These are phyloP conservation scores for Kwoniella sp. DNA, from an alignment of 768 basidiomycete genomes.

Conservation along the genomic window DNA sequence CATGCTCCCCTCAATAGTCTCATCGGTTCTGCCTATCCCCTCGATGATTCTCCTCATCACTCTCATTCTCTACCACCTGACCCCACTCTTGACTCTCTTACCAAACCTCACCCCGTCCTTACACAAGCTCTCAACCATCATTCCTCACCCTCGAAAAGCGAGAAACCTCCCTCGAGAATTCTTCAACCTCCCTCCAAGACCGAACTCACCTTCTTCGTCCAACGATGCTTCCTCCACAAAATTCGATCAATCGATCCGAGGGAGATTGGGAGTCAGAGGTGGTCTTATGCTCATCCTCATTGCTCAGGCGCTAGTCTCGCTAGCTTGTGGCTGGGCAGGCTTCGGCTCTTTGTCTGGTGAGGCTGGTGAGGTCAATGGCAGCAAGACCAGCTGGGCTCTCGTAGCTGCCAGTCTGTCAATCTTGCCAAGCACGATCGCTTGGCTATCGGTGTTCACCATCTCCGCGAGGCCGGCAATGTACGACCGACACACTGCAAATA, in stretches of 20 bases:
- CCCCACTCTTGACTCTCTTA: slow-evolving; percentile 28
- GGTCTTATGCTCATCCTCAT: slow-evolving; percentile 29
- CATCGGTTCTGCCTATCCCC: slow-evolving; percentile 29
- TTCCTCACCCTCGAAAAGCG: slow-evolving; percentile 35
- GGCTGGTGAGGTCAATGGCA: neutral
- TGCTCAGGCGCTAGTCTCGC: slow-evolving; percentile 8
- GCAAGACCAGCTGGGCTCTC: slow-evolving; percentile 11
- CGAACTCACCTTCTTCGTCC: slow-evolving; percentile 15
- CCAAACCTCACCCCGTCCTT: slow-evolving; percentile 20
- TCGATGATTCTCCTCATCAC: slow-evolving; percentile 34
- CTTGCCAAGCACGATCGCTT: slow-evolving; percentile 10
- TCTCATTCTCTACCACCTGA: slow-evolving; percentile 33
- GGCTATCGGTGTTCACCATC: slow-evolving; percentile 19
- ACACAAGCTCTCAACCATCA: slow-evolving; percentile 29
- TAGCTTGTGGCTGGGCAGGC: slow-evolving; percentile 20
- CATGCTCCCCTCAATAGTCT: slow-evolving; percentile 35
- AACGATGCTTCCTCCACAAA: neutral
- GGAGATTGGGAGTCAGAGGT: slow-evolving; percentile 21
- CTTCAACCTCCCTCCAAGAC: slow-evolving; percentile 47
- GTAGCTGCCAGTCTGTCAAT: neutral
- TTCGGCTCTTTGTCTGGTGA: neutral
- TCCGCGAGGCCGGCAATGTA: slow-evolving; percentile 16
- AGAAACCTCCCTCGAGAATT: slow-evolving; percentile 48
- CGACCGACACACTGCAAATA: slow-evolving; percentile 1
- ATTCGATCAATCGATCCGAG: slow-evolving; percentile 4